Evolutionary conservation across 306 rosid species (phyloP).

Genomic region (Lathyrus sativus): DNA sequence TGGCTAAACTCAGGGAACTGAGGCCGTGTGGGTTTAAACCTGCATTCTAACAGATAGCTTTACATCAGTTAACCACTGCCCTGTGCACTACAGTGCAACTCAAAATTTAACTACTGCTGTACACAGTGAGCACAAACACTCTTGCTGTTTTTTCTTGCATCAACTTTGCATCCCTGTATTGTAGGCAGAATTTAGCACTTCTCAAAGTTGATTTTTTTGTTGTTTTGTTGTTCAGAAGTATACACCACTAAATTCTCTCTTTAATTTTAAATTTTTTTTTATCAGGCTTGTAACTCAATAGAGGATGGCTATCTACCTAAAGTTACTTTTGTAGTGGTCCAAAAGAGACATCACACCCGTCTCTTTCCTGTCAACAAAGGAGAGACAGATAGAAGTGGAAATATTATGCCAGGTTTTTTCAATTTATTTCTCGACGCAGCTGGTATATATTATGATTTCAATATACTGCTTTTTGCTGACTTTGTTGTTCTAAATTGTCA

Average conservation of each 20-base stretch:
- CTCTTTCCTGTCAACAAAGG: conserved; percentile 49
- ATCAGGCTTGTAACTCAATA: conserved; percentile 68
- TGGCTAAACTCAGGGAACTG: neutral
- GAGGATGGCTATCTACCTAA: conserved; percentile 50
- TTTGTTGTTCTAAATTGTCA: neutral
- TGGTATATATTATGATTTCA: neutral
- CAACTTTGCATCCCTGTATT: neutral
- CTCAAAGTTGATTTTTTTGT: neutral
- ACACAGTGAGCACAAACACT: neutral
- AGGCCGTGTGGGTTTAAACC: neutral
- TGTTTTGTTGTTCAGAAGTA: neutral
- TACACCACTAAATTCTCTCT: neutral
- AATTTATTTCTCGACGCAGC: neutral
- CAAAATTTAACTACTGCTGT: neutral
- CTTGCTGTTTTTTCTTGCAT: neutral
- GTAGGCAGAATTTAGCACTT: neutral
- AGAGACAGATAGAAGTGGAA: conserved; percentile 61
- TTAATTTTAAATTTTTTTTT: neutral
- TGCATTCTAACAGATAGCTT: neutral
- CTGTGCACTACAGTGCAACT: neutral
- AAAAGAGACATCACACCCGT: conserved; percentile 77
- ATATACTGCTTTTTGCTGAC: neutral
- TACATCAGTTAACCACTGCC: neutral
- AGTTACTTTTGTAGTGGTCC: conserved; percentile 75
- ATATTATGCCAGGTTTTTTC: conserved; percentile 71